Percentiles rank a stretch among this genome's conserved stretches.
These are phyloP conservation scores for Mycena maculata DNA, from an alignment of 768 basidiomycete genomes.

Conservation along the genomic window DNA sequence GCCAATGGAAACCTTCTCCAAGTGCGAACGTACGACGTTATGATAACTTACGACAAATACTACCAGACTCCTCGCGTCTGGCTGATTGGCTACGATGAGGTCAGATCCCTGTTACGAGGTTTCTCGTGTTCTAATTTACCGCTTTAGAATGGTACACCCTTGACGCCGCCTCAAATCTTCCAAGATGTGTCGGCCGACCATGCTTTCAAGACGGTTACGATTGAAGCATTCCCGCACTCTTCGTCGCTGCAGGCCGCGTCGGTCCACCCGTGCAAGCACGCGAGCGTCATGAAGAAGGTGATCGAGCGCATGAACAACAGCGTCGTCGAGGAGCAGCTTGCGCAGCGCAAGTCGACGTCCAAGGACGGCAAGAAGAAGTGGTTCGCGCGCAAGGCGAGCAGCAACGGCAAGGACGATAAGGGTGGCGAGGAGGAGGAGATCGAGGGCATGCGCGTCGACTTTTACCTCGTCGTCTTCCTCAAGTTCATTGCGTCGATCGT, in stretches of 20 bases:
- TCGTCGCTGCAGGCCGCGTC: conserved; percentile 87
- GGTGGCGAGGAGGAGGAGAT: conserved; percentile 72
- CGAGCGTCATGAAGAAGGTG: conserved; percentile 99
- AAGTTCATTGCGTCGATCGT: conserved; percentile 99
- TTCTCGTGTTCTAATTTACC: conserved; percentile 10
- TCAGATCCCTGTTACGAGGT: conserved; percentile 40
- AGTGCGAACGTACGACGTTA: conserved; percentile 98
- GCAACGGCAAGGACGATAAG: conserved; percentile 66
- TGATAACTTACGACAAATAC: conserved; percentile 99
- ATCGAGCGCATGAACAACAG: conserved; percentile 97
- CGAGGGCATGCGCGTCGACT: conserved; percentile 96
- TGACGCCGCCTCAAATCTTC: conserved; percentile 92
- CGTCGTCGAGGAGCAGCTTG: conserved; percentile 85
- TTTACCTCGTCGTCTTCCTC: conserved; percentile 97
- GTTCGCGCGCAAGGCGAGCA: conserved; percentile 80
- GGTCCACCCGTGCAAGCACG: conserved; percentile 98
- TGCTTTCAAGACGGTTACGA: conserved; percentile 98
- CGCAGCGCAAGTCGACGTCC: conserved; percentile 62
- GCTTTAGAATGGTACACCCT: conserved; percentile 83
- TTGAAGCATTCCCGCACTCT: conserved; percentile 97
- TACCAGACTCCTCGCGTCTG: conserved; percentile 99
- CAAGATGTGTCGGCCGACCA: conserved; percentile 98
- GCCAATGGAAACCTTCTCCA: conserved; percentile 89
- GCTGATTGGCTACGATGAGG: conserved; percentile 98
- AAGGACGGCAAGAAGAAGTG: conserved; percentile 81